phyloP scores from a whole-genome alignment of 2,329 filamentous ascomycete species.

The Chaetomiaceae sp. region DNA sequence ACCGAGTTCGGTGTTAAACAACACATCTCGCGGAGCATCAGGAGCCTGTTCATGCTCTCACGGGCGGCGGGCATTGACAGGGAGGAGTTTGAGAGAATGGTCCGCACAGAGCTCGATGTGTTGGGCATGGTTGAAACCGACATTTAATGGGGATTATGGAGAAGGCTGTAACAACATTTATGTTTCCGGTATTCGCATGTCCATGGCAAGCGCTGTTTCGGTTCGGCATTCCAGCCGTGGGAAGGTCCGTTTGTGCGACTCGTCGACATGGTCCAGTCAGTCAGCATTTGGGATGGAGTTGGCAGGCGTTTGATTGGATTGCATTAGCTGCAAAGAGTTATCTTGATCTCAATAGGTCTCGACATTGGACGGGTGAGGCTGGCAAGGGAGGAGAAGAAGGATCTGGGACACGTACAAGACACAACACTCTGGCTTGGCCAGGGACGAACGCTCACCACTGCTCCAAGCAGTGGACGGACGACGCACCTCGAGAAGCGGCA shows the following conservation, averaged over 20 bases:
- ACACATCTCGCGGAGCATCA: slow-evolving; percentile 72
- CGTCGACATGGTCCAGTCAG: not conserved
- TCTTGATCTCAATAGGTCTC: too few species aligned
- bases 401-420: too few species aligned
- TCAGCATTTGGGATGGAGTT: slow-evolving; percentile 5
- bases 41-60: slow-evolving; percentile 70
- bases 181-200: not conserved
- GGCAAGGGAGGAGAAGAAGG: too few species aligned
- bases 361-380: too few species aligned
- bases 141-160: slow-evolving; percentile 8
- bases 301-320: not conserved
- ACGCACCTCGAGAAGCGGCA: too few species aligned
- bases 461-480: too few species aligned
- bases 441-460: too few species aligned
- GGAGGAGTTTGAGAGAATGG: slow-evolving; percentile 68
- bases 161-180: not conserved
- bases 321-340: too few species aligned
- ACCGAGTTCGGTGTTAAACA: slow-evolving; percentile 71
- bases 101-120: slow-evolving; percentile 67
- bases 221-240: not conserved
- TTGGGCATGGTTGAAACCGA: slow-evolving; percentile 64
- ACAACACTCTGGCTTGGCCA: too few species aligned
- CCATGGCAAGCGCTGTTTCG: not conserved
- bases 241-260: not conserved
- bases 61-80: slow-evolving; percentile 67